A percentile compares a stretch with the other conserved stretches of the same genome.
phyloP scores from a whole-genome alignment of 2,329 filamentous ascomycete genomes.

The Corniculantispora saksenae region DNA sequence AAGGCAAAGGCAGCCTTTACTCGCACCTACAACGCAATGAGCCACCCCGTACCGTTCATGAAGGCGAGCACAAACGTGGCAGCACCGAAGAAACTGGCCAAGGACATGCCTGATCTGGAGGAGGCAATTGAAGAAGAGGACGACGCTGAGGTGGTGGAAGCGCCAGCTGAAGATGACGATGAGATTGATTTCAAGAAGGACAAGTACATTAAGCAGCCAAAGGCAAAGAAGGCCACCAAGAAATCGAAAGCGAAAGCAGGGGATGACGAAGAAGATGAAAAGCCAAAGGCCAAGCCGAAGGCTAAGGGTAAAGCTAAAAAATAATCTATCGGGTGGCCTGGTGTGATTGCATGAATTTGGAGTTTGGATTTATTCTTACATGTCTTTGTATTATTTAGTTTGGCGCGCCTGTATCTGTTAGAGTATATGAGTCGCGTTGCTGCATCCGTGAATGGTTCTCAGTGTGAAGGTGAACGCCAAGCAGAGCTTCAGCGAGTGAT shows the following conservation, averaged over 20 bases:
- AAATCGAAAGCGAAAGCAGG: constrained; percentile 43
- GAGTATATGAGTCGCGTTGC: background rate
- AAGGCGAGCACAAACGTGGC: constrained; percentile 74
- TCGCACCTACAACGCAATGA: constrained; percentile 78
- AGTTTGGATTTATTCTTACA: background rate
- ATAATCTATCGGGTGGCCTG: background rate
- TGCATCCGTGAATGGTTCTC: background rate
- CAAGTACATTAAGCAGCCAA: constrained; percentile 93
- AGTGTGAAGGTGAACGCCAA: no score
- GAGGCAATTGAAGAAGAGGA: constrained; percentile 95
- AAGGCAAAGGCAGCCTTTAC: constrained; percentile 91
- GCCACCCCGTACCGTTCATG: constrained; percentile 93
- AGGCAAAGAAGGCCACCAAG: constrained; percentile 60
- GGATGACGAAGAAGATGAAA: constrained; percentile 53
- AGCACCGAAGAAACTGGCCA: constrained; percentile 69
- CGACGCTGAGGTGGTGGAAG: constrained; percentile 62
- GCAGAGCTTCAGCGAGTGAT: no score
- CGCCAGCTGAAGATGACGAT: constrained; percentile 68
- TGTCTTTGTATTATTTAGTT: background rate
- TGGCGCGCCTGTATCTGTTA: background rate
- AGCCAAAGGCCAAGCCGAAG: constrained; percentile 56
- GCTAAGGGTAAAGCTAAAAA: constrained; percentile 40
- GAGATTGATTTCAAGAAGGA: constrained; percentile 88
- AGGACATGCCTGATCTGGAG: constrained; percentile 88
- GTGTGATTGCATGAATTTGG: constrained; percentile 3